Conservation (phyloP, 108 stramenopile species). For the Skeletonema potamos region DNA sequence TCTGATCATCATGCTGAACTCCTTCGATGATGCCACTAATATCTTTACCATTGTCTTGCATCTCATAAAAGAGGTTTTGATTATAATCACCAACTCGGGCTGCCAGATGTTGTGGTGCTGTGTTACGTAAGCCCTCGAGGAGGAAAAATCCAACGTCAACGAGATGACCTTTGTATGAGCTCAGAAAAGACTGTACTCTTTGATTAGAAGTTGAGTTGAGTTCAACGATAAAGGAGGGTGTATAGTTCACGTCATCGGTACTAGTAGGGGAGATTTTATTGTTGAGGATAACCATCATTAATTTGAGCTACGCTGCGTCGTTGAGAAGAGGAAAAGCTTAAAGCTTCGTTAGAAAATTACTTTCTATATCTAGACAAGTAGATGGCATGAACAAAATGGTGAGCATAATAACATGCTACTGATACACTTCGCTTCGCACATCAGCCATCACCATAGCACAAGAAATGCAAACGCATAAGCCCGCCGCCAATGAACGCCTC, state of each 20-base stretch:
- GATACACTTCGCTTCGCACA: too few relatives aligned
- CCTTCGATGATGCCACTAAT: slow-evolving; percentile 3
- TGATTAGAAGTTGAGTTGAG: slow-evolving; percentile 19
- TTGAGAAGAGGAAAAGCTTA: background rate
- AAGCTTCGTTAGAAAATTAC: background rate
- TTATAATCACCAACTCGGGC: slow-evolving; percentile 65
- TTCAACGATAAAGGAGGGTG: slow-evolving; percentile 3
- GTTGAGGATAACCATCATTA: background rate
- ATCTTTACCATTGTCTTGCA: slow-evolving; percentile 41
- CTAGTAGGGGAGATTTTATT: background rate
- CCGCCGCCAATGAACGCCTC: too few relatives aligned
- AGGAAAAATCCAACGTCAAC: slow-evolving; percentile 29
- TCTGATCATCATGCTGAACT: background rate
- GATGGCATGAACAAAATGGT: too few relatives aligned
- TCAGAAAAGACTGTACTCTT: slow-evolving; percentile 15
- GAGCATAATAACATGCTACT: too few relatives aligned
- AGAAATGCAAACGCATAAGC: too few relatives aligned
- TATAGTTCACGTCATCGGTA: background rate
- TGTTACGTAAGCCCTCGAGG: slow-evolving; percentile 18
- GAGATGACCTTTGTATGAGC: slow-evolving; percentile 20
- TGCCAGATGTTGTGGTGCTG: slow-evolving; percentile 42
- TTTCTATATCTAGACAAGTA: too few relatives aligned
- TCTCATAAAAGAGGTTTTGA: slow-evolving; percentile 58
- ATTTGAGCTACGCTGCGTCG: background rate
- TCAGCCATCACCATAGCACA: too few relatives aligned